Base-by-base conservation (phyloP, 805 yeast genomes). In the Cyberlindnera euphorbiae region DNA sequence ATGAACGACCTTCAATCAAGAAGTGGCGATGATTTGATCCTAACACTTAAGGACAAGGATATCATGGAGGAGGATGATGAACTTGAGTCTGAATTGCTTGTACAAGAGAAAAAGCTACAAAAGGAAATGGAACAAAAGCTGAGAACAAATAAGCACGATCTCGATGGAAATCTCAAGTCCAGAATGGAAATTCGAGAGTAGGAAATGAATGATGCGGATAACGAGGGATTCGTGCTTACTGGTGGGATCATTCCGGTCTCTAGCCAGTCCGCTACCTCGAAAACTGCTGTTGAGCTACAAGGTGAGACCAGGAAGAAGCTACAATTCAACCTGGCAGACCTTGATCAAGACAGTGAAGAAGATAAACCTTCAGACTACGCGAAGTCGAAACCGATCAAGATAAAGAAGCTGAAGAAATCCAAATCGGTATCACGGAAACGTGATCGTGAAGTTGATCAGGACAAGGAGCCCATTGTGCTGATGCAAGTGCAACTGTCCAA, bases 341-440 rank as follows among this genome's bases (percentile, higher is more conserved):
- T 34, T 9, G 47, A 45, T 12, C 42, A 38, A 8, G 48, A 45
- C 8, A 30, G 17, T 16, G 44, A 34, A 2, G 19, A 17, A 4
- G 46, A 38, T 6, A 23, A 24, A 3, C 24, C 17, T 5, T 30
- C 41, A 3, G 59, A 54, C 32, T 54, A 54, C 38, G 50, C 52
- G 1, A 41, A 35, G 26, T 30, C 36, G 4, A 58, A 56, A 28
- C 60, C 59, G 8, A 38, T 56, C 12, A 59, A 58, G 43, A 55
- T 56, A 50, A 57, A 56, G 29, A 58, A 54, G 26, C 23, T 48
- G 28, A 56, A 54, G 36, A 32, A 33, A 11, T 12, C 33, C 12
- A 28, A 35, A 12, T 23, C 39, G 11, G 35, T 30, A 11, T 17
- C 36, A 11, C 24, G 50, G n/a, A 31, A 42, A 13, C 35, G 39